Evolutionary conservation across 164 flowering plant genomes (phyloP), one percentile per base, ranked within the genome.

Genomic region (Cinnamomum chago): DNA sequence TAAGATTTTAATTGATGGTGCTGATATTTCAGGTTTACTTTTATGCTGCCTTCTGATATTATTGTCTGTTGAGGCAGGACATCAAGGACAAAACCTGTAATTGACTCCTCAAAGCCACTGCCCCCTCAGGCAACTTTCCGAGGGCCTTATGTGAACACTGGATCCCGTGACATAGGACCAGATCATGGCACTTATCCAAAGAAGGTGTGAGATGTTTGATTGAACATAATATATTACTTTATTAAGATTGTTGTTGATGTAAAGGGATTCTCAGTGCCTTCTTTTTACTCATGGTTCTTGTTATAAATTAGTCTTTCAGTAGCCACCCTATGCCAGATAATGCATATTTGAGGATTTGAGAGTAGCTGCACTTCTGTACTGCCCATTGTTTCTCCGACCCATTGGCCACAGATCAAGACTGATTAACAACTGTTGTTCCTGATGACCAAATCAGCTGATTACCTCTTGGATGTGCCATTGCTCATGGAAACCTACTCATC

Each of bases 91-190:
- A 80, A 79, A 77, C 98, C 98, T 60, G 86, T 92, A 33, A 93
- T 95, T 58, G 97, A 96, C 76, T 84, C 98, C 14, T 82, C 99
- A 76, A 96, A 94, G 82, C 88, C 97, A 1, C 80, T 96, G 25
- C 97, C 98, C 24, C 97, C 98, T 1, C 99, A 92, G 79, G 98
- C 98, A 28, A 94, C 97, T 65, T 92, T 89, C 47, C 86, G 97
- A 76, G 97, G 99, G 62, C 98, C 99, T 73, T 94, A 94, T 74
- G 80, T 96, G 51, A 93, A 96, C 85, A 93, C 95, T 5, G 99
- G 98, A 65, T 96, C 98, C 18, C 97, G 95, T 9, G 98, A 93
- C 70, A 77, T 95, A 79, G 98, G 98, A 73, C 98, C 96, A 22
- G 97, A 95, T 76, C 79, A 80, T 69, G 83, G 79, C 67, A 84